Conservation (phyloP, 116 monocot genomes). For the Phalaenopsis hybrid region DNA sequence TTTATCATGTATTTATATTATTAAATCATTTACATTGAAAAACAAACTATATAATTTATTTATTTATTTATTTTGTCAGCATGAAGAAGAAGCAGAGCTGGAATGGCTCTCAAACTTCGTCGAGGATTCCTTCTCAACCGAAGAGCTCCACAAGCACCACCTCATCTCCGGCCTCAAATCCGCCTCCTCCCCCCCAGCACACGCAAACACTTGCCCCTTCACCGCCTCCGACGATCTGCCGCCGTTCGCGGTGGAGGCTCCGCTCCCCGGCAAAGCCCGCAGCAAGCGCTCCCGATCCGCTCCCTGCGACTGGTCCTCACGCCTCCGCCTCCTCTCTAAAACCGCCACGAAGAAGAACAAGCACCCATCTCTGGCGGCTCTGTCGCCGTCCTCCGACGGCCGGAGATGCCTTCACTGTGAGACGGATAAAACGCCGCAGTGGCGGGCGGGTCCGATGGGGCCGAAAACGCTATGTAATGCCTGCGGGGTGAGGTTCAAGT, state of each 20-base stretch:
- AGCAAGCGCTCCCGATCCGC: slow-evolving; percentile 67
- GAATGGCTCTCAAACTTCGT: slow-evolving; percentile 77
- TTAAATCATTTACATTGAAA: no score
- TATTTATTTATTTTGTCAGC: slow-evolving; percentile 28
- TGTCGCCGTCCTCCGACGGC: slow-evolving; percentile 1
- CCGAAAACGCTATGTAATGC: slow-evolving; percentile 25
- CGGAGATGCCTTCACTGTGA: slow-evolving; percentile 24
- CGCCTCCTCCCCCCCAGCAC: slow-evolving; percentile 12
- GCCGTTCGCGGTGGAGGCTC: slow-evolving; percentile 23
- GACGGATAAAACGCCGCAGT: slow-evolving; percentile 21
- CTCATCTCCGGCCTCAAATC: slow-evolving; percentile 41
- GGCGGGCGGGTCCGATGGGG: slow-evolving; percentile 21
- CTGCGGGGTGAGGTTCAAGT: slow-evolving; percentile 25
- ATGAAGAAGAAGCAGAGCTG: slow-evolving; percentile 53
- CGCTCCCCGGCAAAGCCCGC: slow-evolving; percentile 44
- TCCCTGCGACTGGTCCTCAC: slow-evolving; percentile 44
- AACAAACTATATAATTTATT: no score
- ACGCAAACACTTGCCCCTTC: no score
- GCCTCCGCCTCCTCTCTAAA: slow-evolving; percentile 24
- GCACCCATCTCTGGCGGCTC: neutral
- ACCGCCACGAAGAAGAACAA: neutral
- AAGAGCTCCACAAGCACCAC: slow-evolving; percentile 44
- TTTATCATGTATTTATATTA: no score
- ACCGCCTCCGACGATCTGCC: neutral
- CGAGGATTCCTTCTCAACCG: slow-evolving; percentile 50